These are phyloP conservation scores for Hymenoscyphus repandus DNA, from an alignment of 2,329 filamentous ascomycete species.

Conservation along the genomic window DNA sequence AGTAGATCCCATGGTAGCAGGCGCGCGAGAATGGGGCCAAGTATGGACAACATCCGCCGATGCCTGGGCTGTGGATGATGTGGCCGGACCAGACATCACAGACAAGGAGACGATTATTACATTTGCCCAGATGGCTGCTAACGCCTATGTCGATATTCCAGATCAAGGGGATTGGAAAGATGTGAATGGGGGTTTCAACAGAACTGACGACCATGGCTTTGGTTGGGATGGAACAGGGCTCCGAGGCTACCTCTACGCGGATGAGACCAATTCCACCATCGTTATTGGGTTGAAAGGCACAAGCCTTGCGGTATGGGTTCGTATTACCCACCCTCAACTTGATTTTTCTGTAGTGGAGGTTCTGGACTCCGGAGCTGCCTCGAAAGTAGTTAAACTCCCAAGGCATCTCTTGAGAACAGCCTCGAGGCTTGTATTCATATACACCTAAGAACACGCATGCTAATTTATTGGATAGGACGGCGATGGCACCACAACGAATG, in stretches of 20 bases:
- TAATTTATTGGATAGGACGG: constrained; percentile 51
- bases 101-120: constrained; percentile 80
- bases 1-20: constrained; percentile 73
- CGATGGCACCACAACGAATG: constrained; percentile 93
- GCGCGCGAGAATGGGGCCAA: constrained; percentile 63
- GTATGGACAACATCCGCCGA: constrained; percentile 63
- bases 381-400: too few relatives aligned
- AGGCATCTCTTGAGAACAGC: too few relatives aligned
- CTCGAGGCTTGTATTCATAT: too few relatives aligned
- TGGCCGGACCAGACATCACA: constrained; percentile 74
- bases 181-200: constrained; percentile 73
- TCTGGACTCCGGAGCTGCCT: too few relatives aligned
- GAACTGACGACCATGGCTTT: constrained; percentile 78
- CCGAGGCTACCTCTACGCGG: constrained; percentile 86
- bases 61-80: constrained; percentile 74
- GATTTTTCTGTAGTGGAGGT: too few relatives aligned
- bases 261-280: constrained; percentile 78
- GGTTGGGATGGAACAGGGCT: constrained; percentile 89
- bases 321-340: too few relatives aligned
- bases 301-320: constrained; percentile 70
- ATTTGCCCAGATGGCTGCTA: constrained; percentile 80
- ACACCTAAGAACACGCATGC: too few relatives aligned
- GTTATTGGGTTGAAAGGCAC: constrained; percentile 93
- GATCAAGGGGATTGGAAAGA: constrained; percentile 76
- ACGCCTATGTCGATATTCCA: constrained; percentile 78